phyloP scores from a whole-genome alignment of 164 flowering plant genomes.

The Aristolochia fimbriata region DNA sequence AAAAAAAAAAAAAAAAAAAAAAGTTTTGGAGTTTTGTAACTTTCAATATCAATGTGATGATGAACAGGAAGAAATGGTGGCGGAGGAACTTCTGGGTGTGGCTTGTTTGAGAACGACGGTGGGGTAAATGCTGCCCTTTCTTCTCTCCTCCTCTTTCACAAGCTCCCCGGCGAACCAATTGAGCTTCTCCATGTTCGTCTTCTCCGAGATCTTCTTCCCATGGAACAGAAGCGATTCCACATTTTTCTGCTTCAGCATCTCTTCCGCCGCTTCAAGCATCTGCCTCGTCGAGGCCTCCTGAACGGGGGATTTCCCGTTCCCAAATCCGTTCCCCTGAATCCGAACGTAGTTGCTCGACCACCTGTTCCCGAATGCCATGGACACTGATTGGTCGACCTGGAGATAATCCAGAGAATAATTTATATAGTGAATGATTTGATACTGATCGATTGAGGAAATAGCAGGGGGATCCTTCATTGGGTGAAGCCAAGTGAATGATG shows the following conservation, averaged over 20 bases:
- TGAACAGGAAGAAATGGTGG: constrained; percentile 16
- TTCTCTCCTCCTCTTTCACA: constrained; percentile 52
- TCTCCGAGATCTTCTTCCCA: constrained; percentile 41
- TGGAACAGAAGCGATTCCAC: constrained; percentile 44
- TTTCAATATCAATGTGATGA: too few species aligned
- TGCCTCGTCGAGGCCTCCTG: constrained; percentile 2
- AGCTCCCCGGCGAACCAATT: constrained; percentile 31
- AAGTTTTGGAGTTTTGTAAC: too few species aligned
- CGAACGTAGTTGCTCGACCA: constrained; percentile 39
- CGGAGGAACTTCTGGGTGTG: constrained; percentile 39
- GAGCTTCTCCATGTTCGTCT: constrained; percentile 40
- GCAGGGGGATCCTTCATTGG: not conserved
- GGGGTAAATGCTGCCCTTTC: constrained; percentile 37
- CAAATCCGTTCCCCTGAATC: constrained; percentile 26
- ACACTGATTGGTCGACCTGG: constrained; percentile 63
- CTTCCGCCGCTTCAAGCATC: constrained; percentile 18
- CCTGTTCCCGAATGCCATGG: constrained; percentile 48
- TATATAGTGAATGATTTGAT: too few species aligned
- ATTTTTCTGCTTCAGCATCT: constrained; percentile 42
- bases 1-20: not conserved
- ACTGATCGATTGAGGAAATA: too few species aligned
- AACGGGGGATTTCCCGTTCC: not conserved
- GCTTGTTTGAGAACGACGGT: constrained; percentile 41
- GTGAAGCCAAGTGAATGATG: too few species aligned
- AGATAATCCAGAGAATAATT: not conserved